Conservation (phyloP, 305 asterid species). For the Stenogyne calaminthoides region DNA sequence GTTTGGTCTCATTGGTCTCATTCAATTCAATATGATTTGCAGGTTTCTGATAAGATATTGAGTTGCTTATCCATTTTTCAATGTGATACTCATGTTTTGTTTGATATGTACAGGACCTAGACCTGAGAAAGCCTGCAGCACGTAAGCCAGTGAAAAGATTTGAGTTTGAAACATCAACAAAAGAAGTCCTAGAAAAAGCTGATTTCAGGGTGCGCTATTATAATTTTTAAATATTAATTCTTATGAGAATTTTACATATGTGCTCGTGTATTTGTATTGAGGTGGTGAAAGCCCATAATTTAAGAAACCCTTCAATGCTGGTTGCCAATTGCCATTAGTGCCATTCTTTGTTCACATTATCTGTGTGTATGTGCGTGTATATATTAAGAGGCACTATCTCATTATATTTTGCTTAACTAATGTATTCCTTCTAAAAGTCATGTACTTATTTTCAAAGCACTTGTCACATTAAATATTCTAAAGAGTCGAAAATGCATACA, state of each 20-base stretch:
- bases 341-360: background rate
- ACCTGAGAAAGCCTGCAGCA: slow-evolving; percentile 69
- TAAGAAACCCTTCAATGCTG: background rate
- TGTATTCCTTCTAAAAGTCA: background rate
- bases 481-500: slow-evolving; percentile 5
- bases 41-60: slow-evolving; percentile 16
- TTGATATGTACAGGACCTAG: slow-evolving; percentile 65
- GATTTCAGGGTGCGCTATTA: slow-evolving; percentile 80
- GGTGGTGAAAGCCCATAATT: background rate
- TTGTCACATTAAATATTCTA: background rate
- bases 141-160: slow-evolving; percentile 54
- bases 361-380: too few relatives aligned
- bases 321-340: background rate
- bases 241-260: background rate
- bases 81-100: slow-evolving; percentile 22
- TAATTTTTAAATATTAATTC: background rate
- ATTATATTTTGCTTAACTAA: background rate
- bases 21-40: slow-evolving; percentile 13
- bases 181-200: slow-evolving; percentile 73
- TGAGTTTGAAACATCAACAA: slow-evolving; percentile 69
- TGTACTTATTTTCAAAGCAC: background rate
- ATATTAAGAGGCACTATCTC: background rate
- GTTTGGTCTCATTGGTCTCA: background rate
- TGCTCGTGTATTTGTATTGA: background rate
- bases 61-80: slow-evolving; percentile 5